These are phyloP conservation scores for Trametes meyenii DNA, from an alignment of 768 basidiomycete species.

Conservation along the genomic window DNA sequence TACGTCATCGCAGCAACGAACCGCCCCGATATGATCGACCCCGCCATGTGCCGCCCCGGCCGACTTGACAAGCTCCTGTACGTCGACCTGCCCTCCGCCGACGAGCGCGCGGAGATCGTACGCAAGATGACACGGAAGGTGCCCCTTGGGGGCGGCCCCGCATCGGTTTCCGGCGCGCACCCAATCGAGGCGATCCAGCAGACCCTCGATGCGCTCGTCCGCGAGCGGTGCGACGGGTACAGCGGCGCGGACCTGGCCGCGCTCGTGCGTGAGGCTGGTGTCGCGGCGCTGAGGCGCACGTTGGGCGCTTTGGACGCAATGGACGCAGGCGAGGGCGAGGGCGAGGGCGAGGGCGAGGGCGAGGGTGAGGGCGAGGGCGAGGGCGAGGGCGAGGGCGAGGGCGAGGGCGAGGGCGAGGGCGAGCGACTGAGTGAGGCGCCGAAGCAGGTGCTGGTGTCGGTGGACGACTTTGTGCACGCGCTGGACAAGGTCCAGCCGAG, in stretches of 20 bases:
- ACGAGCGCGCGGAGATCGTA: conserved; percentile 84
- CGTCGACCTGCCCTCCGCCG: conserved; percentile 77
- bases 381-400: conserved; percentile 39
- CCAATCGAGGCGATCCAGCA: not conserved
- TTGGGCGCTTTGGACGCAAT: conserved; percentile 70
- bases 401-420: conserved; percentile 25
- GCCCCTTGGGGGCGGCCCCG: conserved; percentile 52
- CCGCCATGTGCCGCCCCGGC: conserved; percentile 96
- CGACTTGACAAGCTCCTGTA: conserved; percentile 93
- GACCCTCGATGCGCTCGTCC: conserved; percentile 51
- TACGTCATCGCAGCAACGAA: conserved; percentile 96
- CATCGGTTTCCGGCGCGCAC: conserved; percentile 18
- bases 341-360: conserved; percentile 15
- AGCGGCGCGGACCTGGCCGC: conserved; percentile 92
- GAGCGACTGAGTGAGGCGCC: not conserved
- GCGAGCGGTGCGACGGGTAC: conserved; percentile 77
- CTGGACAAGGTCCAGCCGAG: conserved; percentile 84
- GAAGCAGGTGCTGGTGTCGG: conserved; percentile 49
- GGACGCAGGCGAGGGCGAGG: conserved; percentile 40
- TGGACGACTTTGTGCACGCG: conserved; percentile 73
- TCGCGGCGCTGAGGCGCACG: conserved; percentile 71
- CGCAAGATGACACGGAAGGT: conserved; percentile 73
- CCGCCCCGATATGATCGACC: conserved; percentile 96
- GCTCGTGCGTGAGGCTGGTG: conserved; percentile 87
- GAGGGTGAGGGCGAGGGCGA: too few species aligned